Percentiles rank a stretch among this genome's conserved stretches.
Conservation (phyloP, 2,329 filamentous ascomycete species). For the Verticillium longisporum region DNA sequence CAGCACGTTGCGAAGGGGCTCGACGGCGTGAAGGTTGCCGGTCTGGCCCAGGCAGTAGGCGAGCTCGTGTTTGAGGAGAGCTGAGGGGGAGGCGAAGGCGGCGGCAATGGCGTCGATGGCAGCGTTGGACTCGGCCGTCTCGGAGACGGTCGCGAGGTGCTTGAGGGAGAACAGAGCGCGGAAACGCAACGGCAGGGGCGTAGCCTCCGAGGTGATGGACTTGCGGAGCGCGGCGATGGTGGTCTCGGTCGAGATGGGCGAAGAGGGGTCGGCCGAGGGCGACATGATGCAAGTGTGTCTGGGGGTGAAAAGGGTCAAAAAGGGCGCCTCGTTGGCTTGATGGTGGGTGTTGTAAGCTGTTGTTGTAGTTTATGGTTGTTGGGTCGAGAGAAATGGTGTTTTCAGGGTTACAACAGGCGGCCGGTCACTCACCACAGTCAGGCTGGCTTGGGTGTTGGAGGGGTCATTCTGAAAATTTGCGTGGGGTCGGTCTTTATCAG, state of each 20-base stretch:
- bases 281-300: constrained; percentile 14
- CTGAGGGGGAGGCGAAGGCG: constrained; percentile 76
- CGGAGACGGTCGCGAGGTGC: constrained; percentile 68
- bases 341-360: not conserved
- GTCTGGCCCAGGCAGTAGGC: constrained; percentile 96
- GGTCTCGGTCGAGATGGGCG: constrained; percentile 14
- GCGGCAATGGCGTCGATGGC: constrained; percentile 80
- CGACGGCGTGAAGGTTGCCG: constrained; percentile 66
- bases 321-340: not conserved
- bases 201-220: constrained; percentile 71
- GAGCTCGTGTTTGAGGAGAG: constrained; percentile 89
- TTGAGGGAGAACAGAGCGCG: constrained; percentile 97
- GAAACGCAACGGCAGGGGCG: constrained; percentile 82
- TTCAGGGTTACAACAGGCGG: not conserved
- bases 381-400: not conserved
- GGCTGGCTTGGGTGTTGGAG: not conserved
- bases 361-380: not conserved
- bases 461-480: constrained; percentile 5
- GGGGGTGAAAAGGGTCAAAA: not conserved
- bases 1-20: constrained; percentile 66
- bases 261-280: constrained; percentile 11
- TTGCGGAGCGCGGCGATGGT: constrained; percentile 62
- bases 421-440: not conserved
- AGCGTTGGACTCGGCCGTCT: constrained; percentile 52
- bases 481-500: constrained; percentile 2